Evolutionary conservation across 352 stramenopile species (phyloP).

Genomic region (Aphanomyces stellatus): DNA sequence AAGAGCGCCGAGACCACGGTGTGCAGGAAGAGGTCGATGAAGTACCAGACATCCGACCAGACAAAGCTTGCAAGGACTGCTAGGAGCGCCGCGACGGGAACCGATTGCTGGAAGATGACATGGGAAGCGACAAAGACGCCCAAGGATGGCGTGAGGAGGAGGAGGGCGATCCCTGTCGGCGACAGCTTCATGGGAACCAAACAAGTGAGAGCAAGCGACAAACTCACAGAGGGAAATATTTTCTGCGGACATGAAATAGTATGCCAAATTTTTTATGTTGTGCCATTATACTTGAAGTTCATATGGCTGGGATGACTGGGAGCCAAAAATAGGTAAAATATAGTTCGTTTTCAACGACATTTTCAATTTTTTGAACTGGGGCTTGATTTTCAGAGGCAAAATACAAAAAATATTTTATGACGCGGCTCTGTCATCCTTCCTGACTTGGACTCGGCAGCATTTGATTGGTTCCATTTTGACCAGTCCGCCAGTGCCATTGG

Average conservation of each 20-base stretch:
- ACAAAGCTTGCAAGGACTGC: slow-evolving; percentile 46
- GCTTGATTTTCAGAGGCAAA: too few species aligned
- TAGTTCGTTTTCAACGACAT: too few species aligned
- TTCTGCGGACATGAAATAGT: too few species aligned
- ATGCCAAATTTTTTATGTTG: too few species aligned
- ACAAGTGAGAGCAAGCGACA: too few species aligned
- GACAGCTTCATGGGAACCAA: not conserved
- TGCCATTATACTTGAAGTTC: too few species aligned
- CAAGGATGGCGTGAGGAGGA: not conserved
- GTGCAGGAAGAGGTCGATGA: slow-evolving; percentile 42
- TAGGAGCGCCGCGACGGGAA: slow-evolving; percentile 3
- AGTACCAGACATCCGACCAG: slow-evolving; percentile 76
- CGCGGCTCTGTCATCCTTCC: too few species aligned
- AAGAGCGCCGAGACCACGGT: slow-evolving; percentile 21
- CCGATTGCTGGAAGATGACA: not conserved
- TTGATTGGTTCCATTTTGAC: not conserved
- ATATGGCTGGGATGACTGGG: too few species aligned
- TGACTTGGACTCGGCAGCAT: not conserved
- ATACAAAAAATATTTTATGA: too few species aligned
- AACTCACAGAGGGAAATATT: too few species aligned
- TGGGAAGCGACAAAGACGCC: not conserved
- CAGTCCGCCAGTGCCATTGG: not conserved
- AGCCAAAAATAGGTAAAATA: too few species aligned
- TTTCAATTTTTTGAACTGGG: too few species aligned
- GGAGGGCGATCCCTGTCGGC: not conserved